Evolutionary conservation across 768 basidiomycete species (phyloP), one percentile per base, ranked within the genome.

Genomic region (Trametes villosa): DNA sequence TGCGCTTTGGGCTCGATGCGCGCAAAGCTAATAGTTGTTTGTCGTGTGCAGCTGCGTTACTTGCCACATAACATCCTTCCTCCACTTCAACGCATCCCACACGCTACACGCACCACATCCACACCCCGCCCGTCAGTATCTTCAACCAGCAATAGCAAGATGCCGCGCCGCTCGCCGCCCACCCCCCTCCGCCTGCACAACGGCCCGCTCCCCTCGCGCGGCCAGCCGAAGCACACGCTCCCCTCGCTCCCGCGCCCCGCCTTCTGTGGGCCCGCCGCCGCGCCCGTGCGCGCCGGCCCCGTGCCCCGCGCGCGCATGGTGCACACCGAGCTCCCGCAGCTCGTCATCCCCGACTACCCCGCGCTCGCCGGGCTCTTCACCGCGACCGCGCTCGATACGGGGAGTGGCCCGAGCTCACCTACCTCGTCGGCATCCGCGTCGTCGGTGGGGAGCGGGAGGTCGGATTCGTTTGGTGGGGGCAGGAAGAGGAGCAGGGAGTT

Each of bases 121-220:
- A 29, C 48, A 27, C 56, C 34, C 22, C 45, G 24, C 29, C 6
- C 30, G 40, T 27, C 45, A 27, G 45, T 27, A 58, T 40, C 27
- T 51, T 48, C 46, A 30, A 26, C n/a, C 57, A 33, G 9, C 38
- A 53, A 22, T 45, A 51, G 20, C 57, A 63, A 60, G 41, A 91
- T 91, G 88, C 80, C 83, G 53, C 86, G 89, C 67, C 86, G 90
- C 30, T 76, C 82, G 30, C 86, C 90, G 1, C 90, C 90, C 6
- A 79, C 84, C 44, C 79, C 87, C 29, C 83, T 92, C 60, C 83
- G 78, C 48, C 82, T 91, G 57, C 73, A 81, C 57, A 72, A 76
- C 36, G 89, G 88, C 15, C 88, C 88, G 5, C 78, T 83, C 27
- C 87, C 88, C 3, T 70, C 82, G n/a, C 81, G 87, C 63, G 82